Conservation (phyloP, 257 asterid species). For the Nicotiana noctiflora region DNA sequence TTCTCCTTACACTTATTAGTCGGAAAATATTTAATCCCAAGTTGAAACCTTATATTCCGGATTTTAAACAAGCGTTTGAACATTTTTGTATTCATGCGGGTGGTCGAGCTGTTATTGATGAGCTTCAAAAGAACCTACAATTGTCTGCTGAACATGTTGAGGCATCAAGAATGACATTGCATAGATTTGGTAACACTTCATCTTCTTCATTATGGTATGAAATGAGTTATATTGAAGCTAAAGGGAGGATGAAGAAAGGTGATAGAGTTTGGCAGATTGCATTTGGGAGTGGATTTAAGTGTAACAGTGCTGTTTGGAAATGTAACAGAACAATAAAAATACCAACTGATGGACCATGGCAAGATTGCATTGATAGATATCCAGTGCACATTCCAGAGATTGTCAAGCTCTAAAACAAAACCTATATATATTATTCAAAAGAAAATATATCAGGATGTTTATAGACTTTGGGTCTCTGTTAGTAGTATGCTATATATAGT, state of each 20-base stretch:
- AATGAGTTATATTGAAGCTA: constrained; percentile 46
- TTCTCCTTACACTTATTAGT: constrained; percentile 24
- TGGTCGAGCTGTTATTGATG: constrained; percentile 48
- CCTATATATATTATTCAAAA: no score
- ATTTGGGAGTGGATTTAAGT: no score
- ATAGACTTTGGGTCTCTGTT: no score
- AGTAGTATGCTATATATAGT: no score
- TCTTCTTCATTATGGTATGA: constrained; percentile 64
- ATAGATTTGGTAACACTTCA: constrained; percentile 64
- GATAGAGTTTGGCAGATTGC: no score
- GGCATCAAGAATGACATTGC: constrained; percentile 56
- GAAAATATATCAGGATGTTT: no score
- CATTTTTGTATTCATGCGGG: constrained; percentile 71
- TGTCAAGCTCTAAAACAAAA: no score
- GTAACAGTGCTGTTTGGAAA: no score
- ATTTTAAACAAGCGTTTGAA: constrained; percentile 45
- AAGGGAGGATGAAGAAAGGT: constrained; percentile 50
- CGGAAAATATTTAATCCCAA: constrained; percentile 10
- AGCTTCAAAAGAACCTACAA: constrained; percentile 39
- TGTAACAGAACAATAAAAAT: no score
- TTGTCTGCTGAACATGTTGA: constrained; percentile 43
- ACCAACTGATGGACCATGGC: no score
- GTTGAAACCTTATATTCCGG: constrained; percentile 29
- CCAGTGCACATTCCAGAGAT: no score
- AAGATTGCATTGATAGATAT: no score